Percentiles rank a stretch among this genome's conserved stretches.
These are phyloP conservation scores for Phyllosticta capitalensis DNA, from an alignment of 2,329 filamentous ascomycete species.

Conservation along the genomic window DNA sequence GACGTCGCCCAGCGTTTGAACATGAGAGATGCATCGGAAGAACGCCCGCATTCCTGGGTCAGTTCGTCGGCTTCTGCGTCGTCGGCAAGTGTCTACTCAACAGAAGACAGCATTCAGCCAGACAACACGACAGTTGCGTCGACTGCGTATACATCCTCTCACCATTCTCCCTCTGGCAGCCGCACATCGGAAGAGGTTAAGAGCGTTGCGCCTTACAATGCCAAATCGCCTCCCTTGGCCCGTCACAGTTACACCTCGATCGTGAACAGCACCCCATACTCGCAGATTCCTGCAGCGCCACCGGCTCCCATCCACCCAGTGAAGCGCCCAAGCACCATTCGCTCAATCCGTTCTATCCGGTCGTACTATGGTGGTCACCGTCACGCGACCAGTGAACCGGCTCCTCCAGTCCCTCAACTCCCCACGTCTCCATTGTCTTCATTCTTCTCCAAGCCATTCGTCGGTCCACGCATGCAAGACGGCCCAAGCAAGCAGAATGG, in stretches of 20 bases:
- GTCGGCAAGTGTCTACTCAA: conserved; percentile 2
- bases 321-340: not conserved
- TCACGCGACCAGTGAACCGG: not conserved
- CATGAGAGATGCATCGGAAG: not conserved
- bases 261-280: conserved; percentile 2
- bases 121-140: conserved; percentile 4
- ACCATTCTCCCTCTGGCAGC: not conserved
- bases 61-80: not conserved
- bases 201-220: not conserved
- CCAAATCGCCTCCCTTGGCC: not conserved
- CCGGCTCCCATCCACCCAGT: not conserved
- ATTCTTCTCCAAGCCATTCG: not conserved
- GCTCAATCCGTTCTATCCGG: not conserved
- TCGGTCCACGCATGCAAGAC: conserved; percentile 13
- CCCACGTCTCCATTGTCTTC: not conserved
- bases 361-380: not conserved
- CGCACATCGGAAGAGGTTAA: not conserved
- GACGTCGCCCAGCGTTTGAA: not conserved
- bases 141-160: not conserved
- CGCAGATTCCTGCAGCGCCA: not conserved
- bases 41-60: not conserved
- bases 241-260: conserved; percentile 10
- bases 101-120: not conserved
- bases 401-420: not conserved
- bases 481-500: conserved; percentile 31